These are phyloP conservation scores for Tylopilus vinaceipallidus DNA, from an alignment of 768 basidiomycete genomes.

Conservation along the genomic window DNA sequence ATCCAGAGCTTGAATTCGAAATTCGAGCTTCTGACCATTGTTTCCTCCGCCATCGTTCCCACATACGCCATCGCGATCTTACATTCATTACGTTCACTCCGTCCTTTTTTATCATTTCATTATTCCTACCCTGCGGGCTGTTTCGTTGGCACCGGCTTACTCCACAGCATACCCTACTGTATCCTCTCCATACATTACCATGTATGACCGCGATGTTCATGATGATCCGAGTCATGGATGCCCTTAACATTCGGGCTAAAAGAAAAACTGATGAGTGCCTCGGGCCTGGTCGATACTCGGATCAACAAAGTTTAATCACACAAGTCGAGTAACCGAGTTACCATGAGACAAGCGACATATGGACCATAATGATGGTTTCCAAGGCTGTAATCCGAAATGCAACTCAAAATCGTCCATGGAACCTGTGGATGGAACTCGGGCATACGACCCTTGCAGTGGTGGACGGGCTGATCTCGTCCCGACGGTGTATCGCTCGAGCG, in stretches of 20 bases:
- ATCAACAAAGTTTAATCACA: slow-evolving; percentile 16
- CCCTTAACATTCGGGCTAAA: too few relatives aligned
- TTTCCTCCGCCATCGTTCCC: background rate
- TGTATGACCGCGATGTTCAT: slow-evolving; percentile 1
- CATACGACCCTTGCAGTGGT: background rate
- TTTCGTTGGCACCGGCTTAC: too few relatives aligned
- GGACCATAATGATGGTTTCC: slow-evolving; percentile 17
- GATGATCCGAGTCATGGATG: slow-evolving; percentile 2
- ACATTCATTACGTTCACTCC: slow-evolving; percentile 7
- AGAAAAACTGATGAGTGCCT: background rate
- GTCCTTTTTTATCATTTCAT: slow-evolving; percentile 17
- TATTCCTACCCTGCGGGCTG: too few relatives aligned
- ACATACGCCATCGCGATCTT: background rate
- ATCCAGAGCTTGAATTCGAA: slow-evolving; percentile 14
- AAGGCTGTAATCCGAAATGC: slow-evolving; percentile 2
- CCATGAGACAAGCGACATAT: background rate
- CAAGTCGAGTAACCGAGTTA: slow-evolving; percentile 4
- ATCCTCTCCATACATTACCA: background rate
- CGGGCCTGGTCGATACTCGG: background rate
- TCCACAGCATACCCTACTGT: slow-evolving; percentile 15
- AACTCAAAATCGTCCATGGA: background rate
- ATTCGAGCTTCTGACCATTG: background rate
- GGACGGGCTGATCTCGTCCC: background rate
- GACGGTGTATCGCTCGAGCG: background rate
- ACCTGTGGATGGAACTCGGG: background rate